phyloP scores from a whole-genome alignment of 2,329 filamentous ascomycete species.

The Cadophora sp. region DNA sequence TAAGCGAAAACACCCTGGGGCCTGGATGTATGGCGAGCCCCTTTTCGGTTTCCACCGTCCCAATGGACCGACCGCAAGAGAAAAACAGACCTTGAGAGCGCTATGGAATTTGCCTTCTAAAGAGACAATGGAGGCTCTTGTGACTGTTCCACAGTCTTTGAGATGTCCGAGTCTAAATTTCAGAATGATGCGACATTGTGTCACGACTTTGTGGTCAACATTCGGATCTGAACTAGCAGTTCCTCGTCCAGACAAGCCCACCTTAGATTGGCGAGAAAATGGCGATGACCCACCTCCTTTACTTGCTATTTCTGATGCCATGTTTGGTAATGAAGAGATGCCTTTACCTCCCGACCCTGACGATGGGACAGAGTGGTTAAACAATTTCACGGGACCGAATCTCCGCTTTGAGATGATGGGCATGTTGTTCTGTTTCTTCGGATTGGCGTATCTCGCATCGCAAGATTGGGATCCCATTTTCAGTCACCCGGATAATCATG shows the following conservation, averaged over 20 bases:
- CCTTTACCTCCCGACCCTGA: slow-evolving; percentile 37
- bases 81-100: slow-evolving; percentile 36
- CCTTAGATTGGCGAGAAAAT: slow-evolving; percentile 22
- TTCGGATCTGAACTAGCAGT: slow-evolving; percentile 33
- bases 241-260: slow-evolving; percentile 25
- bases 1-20: slow-evolving; percentile 36
- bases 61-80: slow-evolving; percentile 32
- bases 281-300: slow-evolving; percentile 19
- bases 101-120: slow-evolving; percentile 38
- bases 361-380: slow-evolving; percentile 40
- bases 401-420: slow-evolving; percentile 42
- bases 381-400: slow-evolving; percentile 40
- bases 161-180: slow-evolving; percentile 27
- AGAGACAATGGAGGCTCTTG: slow-evolving; percentile 36
- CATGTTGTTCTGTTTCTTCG: slow-evolving; percentile 40
- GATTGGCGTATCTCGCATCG: slow-evolving; percentile 35
- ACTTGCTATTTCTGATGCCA: slow-evolving; percentile 31
- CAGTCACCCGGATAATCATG: slow-evolving; percentile 33
- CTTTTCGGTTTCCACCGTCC: slow-evolving; percentile 36
- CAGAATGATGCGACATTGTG: slow-evolving; percentile 35
- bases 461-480: slow-evolving; percentile 41
- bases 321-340: slow-evolving; percentile 40
- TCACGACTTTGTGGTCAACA: slow-evolving; percentile 33
- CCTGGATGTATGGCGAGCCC: slow-evolving; percentile 38
- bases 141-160: slow-evolving; percentile 19